Base-by-base conservation (phyloP, 2,329 filamentous ascomycete species). In the Chaetothyriales sp. region DNA sequence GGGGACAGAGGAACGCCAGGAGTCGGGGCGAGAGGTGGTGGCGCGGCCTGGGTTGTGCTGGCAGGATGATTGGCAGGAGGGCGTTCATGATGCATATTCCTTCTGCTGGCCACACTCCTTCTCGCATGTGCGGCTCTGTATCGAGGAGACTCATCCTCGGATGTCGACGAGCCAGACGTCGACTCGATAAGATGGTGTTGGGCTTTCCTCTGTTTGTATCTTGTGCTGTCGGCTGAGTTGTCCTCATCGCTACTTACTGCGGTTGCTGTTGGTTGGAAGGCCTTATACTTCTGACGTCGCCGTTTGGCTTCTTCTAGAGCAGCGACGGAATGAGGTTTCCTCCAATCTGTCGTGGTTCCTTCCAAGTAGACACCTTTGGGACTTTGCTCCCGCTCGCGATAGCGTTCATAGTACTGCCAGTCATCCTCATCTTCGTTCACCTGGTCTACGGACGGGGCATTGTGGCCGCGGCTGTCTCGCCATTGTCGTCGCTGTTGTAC, bases 281-380 rank as follows among this genome's bases (percentile, higher is more conserved):
- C 55, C 5, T 62, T 63, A 49, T 66, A 68, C 47, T 59, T 48
- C 20, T 61, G 62, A n/a, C 64, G 61, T 48, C 61, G 48, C 20
- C 59, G 54, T 19, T 61, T 55, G 20, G 63, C 63, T 32, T 62
- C 61, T n/a, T 60, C 55, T 36, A 63, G 60, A n/a, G 65, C 66
- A 52, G 63, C 59, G 39, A 65, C 64, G 5, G 65, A 68, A 47
- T 68, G 64, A 19, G 64, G 66, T 36, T 63, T 59, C 50, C 64
- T 59, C 64, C 65, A 66, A 50, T 67, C 61, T 1, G 57, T 61
- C 1, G 66, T 66, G 15, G 53, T 59, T 0, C 66, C 65, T 53
- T 67, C 65, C 8, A 67, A 53, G 49, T 64, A 65, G 19, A n/a
- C 20, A 8, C 18, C 47, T 20, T 57, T 56, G 43, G 56, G 45